These are phyloP conservation scores for Neofusicoccum parvum DNA, from an alignment of 2,329 filamentous ascomycete genomes.

Conservation along the genomic window DNA sequence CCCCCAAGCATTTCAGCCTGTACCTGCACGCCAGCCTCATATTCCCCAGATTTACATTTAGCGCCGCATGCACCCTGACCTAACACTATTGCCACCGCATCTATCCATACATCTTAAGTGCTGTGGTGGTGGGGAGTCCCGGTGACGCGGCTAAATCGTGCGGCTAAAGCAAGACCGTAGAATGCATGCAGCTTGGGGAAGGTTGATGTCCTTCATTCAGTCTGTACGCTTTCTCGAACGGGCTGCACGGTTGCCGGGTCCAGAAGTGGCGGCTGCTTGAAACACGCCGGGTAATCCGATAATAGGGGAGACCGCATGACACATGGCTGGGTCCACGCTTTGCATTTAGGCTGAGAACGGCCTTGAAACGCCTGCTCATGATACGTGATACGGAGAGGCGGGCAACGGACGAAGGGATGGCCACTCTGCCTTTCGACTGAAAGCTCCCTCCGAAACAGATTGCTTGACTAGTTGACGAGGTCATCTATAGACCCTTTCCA, in stretches of 20 bases:
- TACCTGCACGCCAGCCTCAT: constrained; percentile 3
- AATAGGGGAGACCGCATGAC: constrained; percentile 1
- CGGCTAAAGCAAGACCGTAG: too few relatives aligned
- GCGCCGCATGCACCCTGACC: background rate
- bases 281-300: constrained; percentile 13
- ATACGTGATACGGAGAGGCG: background rate
- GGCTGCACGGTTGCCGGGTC: background rate
- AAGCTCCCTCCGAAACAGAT: too few relatives aligned
- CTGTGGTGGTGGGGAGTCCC: background rate
- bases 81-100: background rate
- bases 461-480: too few relatives aligned
- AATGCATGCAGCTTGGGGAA: background rate
- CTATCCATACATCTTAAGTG: background rate
- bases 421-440: too few relatives aligned
- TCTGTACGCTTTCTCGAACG: background rate
- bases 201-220: background rate
- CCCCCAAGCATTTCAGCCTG: constrained; percentile 9
- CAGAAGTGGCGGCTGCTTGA: constrained; percentile 6
- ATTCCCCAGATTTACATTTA: background rate
- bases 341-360: background rate
- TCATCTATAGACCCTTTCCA: too few relatives aligned
- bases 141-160: too few relatives aligned
- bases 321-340: background rate
- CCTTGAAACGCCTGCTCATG: background rate
- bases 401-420: background rate